These are phyloP conservation scores for Exophiala sp. DNA, from an alignment of 2,329 filamentous ascomycete species.

Conservation along the genomic window DNA sequence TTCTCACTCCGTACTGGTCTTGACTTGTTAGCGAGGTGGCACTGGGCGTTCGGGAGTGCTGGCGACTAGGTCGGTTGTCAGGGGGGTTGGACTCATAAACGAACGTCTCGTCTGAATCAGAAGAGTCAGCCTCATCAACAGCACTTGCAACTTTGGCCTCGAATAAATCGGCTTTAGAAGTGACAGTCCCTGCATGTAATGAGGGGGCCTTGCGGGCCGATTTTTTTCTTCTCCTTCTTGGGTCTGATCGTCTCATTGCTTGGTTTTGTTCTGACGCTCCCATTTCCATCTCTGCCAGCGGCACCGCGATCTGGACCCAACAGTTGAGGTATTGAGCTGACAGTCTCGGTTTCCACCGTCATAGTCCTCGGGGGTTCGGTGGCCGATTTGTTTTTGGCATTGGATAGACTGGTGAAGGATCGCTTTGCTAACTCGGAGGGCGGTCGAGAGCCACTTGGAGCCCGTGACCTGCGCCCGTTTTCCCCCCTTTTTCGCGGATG, in stretches of 20 bases:
- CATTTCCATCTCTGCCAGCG: conserved; percentile 57
- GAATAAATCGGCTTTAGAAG: conserved; percentile 96
- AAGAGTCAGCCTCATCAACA: conserved; percentile 91
- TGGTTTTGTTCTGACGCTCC: conserved; percentile 75
- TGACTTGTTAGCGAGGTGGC: conserved; percentile 65
- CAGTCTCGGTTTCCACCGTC: conserved; percentile 96
- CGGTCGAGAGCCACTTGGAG: conserved; percentile 39
- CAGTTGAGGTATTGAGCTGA: conserved; percentile 81
- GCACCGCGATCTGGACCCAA: conserved; percentile 51
- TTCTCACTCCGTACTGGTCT: conserved; percentile 45
- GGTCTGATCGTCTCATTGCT: conserved; percentile 95
- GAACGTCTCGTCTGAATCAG: conserved; percentile 96
- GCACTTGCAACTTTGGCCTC: conserved; percentile 94
- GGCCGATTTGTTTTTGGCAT: conserved; percentile 59
- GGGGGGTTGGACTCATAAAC: conserved; percentile 96
- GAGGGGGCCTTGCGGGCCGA: conserved; percentile 65
- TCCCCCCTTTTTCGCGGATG: conserved; percentile 38
- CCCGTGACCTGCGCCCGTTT: conserved; percentile 35
- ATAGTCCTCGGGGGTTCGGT: conserved; percentile 81
- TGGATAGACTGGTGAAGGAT: conserved; percentile 61
- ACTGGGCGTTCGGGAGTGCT: conserved; percentile 91
- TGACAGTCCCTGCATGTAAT: conserved; percentile 51
- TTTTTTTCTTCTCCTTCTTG: conserved; percentile 87
- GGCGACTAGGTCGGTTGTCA: conserved; percentile 62
- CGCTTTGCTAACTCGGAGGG: conserved; percentile 55